These are phyloP conservation scores for Flueggea neowawraea DNA, from an alignment of 441 rosid genomes.

Conservation along the genomic window DNA sequence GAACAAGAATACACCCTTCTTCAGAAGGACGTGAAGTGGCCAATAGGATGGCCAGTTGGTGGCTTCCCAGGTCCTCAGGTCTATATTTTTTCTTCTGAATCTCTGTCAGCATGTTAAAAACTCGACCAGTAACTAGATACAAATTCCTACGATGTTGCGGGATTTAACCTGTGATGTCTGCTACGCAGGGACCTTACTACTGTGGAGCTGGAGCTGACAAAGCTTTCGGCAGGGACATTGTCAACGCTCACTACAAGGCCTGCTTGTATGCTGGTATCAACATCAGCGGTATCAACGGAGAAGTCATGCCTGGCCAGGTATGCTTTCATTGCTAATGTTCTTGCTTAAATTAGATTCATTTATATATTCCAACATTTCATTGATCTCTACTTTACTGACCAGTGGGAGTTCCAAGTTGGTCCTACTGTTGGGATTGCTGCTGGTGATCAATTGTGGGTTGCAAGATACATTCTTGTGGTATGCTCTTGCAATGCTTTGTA, in stretches of 20 bases:
- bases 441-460: constrained; percentile 67
- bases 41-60: constrained; percentile 80
- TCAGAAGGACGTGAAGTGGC: constrained; percentile 64
- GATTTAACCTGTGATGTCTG: not conserved
- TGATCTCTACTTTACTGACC: not conserved
- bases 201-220: constrained; percentile 77
- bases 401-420: constrained; percentile 94
- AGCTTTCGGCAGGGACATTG: constrained; percentile 70
- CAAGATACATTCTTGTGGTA: constrained; percentile 84
- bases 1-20: constrained; percentile 84
- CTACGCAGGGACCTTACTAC: constrained; percentile 70
- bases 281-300: constrained; percentile 81
- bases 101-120: not conserved
- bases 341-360: too few relatives aligned
- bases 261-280: constrained; percentile 71
- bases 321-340: not conserved
- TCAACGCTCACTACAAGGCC: constrained; percentile 76
- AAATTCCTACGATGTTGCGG: not conserved
- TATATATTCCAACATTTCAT: too few relatives aligned
- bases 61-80: constrained; percentile 83
- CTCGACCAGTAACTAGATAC: too few relatives aligned
- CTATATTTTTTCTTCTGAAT: not conserved
- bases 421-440: constrained; percentile 71
- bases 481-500: not conserved
- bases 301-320: constrained; percentile 93